phyloP scores from a whole-genome alignment of 2,329 filamentous ascomycete species.

The Trematosphaeria pertusa region DNA sequence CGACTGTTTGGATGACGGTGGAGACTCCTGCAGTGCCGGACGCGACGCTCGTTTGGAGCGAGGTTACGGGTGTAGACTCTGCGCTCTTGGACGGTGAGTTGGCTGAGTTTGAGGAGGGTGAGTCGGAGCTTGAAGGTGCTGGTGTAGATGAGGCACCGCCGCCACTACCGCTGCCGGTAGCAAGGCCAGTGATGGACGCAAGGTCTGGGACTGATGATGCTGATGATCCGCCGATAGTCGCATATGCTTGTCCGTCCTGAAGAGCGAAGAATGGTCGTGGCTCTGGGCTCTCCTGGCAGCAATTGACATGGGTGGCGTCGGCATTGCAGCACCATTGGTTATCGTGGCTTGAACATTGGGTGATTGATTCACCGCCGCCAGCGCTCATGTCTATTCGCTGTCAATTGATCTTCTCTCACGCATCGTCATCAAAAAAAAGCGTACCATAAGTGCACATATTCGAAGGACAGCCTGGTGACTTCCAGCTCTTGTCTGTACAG shows the following conservation, averaged over 20 bases:
- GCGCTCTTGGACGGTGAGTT: slow-evolving; percentile 10
- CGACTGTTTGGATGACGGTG: slow-evolving; percentile 20
- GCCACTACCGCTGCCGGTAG: slow-evolving; percentile 17
- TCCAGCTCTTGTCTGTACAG: slow-evolving; percentile 46
- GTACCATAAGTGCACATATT: slow-evolving; percentile 43
- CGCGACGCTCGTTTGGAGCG: slow-evolving; percentile 29
- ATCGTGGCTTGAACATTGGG: slow-evolving; percentile 40
- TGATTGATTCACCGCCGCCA: slow-evolving; percentile 39
- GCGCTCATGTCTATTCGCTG: slow-evolving; percentile 25
- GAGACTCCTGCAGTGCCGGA: slow-evolving; percentile 34
- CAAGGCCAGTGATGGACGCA: slow-evolving; percentile 35
- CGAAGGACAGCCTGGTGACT: slow-evolving; percentile 37
- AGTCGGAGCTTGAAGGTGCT: slow-evolving; percentile 11
- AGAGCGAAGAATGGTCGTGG: slow-evolving; percentile 44
- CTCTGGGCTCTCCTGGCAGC: slow-evolving; percentile 38
- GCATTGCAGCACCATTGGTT: slow-evolving; percentile 47
- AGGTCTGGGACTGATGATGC: slow-evolving; percentile 25
- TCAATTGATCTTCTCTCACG: slow-evolving; percentile 7
- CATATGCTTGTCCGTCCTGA: slow-evolving; percentile 38
- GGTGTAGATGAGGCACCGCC: slow-evolving; percentile 21
- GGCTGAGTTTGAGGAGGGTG: slow-evolving; percentile 13
- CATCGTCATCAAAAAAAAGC: no score
- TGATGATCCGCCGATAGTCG: slow-evolving; percentile 32
- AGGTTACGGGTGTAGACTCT: slow-evolving; percentile 28
- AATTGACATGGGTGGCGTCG: slow-evolving; percentile 35